Evolutionary conservation across 2,329 filamentous ascomycete species (phyloP), one percentile per base, ranked within the genome.

Genomic region (Paracoccidioides lutzii): DNA sequence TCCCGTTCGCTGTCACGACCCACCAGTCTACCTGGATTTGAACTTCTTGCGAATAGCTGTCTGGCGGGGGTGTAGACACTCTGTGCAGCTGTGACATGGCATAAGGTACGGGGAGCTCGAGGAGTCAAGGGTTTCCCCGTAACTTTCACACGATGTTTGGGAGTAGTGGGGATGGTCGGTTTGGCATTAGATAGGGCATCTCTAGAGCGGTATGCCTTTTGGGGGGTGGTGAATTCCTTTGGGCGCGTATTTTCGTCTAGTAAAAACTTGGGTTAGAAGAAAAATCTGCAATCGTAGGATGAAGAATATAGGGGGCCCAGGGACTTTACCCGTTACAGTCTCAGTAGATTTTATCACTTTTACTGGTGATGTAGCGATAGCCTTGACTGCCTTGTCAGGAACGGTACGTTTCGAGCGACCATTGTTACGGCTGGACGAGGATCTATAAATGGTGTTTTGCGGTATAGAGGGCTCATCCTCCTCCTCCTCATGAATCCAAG

Each of bases 21-120:
- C 55, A 95, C 78, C 10, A 96, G 75, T 62, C 83, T 80, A 2
- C 84, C 82, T 1, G 88, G 86, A 55, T 84, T 83, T 7, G 85
- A 82, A 59, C 87, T 87, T 52, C 89, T 83, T 5, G 87, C 84
- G 66, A 98, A 98, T 2, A 95, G 73, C 65, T 95, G 89, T 35
- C 91, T 83, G 14, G 90, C 93, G 58, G 84, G 79, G 60, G 93
- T 89, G 70, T 96, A 97, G 41, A 96, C 78, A 0, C 89, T 93
- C 54, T 84, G 82, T 28, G 80, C 75, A 9, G 81, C 73, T 33
- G 81, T 80, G 10, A 88, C 86, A 5, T 87, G 87, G 38, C 79
- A 75, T 9, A 85, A 85, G 10, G 88, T 88, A 61, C 85, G 82
- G 22, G 88, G 87, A 44, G 89, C 94, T 63, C 85, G 76, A 55